Evolutionary conservation across 192 early-diverging fungal genomes (phyloP).

Genomic region (Lobosporangium transversale): DNA sequence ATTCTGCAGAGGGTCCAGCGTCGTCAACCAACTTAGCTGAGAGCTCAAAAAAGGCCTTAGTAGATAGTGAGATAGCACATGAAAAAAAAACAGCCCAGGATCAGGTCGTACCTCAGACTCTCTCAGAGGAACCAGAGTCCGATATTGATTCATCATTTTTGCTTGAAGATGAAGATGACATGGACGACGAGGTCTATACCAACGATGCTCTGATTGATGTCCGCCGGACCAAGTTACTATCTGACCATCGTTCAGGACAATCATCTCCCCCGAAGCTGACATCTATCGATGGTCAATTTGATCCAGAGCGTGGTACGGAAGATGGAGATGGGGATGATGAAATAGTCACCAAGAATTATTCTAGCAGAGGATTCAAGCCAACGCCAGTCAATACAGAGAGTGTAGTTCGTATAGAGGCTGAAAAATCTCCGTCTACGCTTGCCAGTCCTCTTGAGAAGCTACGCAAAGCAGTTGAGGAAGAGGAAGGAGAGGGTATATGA

Average conservation of each 20-base stretch:
- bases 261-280: not conserved
- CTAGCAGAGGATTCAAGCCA: slow-evolving; percentile 24
- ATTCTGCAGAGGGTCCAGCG: not conserved
- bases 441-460: slow-evolving; percentile 42
- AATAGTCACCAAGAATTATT: not conserved
- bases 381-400: slow-evolving; percentile 6
- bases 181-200: slow-evolving; percentile 46
- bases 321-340: not conserved
- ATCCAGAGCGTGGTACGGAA: not conserved
- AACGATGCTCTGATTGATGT: slow-evolving; percentile 43
- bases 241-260: not conserved
- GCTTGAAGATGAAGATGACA: slow-evolving; percentile 43
- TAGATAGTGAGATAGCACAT: not conserved
- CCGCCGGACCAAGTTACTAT: slow-evolving; percentile 22
- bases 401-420: not conserved
- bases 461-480: slow-evolving; percentile 40
- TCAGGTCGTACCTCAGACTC: slow-evolving; percentile 8
- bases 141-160: slow-evolving; percentile 34
- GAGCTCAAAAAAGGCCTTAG: not conserved
- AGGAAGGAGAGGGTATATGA: slow-evolving; percentile 43
- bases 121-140: slow-evolving; percentile 15
- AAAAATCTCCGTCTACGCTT: slow-evolving; percentile 28
- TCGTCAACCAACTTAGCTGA: not conserved
- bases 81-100: not conserved
- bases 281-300: not conserved